These are phyloP conservation scores for Apophysomyces ossiformis DNA, from an alignment of 371 early-diverging fungal species.

Conservation along the genomic window DNA sequence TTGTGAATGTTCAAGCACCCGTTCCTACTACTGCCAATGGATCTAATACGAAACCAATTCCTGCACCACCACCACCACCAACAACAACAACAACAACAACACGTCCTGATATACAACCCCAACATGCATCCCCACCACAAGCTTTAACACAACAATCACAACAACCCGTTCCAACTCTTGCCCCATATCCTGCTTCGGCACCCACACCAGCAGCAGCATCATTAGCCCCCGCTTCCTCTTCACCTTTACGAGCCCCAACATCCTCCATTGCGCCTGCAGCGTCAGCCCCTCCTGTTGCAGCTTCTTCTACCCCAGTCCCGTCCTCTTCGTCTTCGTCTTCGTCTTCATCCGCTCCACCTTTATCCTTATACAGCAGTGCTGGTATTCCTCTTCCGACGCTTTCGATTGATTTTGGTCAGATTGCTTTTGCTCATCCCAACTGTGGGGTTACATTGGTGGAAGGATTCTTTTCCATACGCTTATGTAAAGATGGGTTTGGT, in stretches of 20 bases:
- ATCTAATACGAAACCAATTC: slow-evolving; percentile 11
- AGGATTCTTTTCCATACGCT: slow-evolving; percentile 54
- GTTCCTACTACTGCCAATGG: background rate
- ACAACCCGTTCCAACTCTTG: background rate
- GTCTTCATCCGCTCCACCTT: slow-evolving; percentile 5
- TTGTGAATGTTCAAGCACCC: background rate
- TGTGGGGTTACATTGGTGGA: slow-evolving; percentile 62
- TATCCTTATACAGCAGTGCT: slow-evolving; percentile 33
- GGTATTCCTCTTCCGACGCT: slow-evolving; percentile 63
- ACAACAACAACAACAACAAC: too few relatives aligned
- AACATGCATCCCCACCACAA: too few relatives aligned
- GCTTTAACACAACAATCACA: background rate
- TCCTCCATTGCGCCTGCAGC: too few relatives aligned
- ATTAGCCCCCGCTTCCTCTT: too few relatives aligned
- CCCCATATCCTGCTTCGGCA: background rate
- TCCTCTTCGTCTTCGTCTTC: too few relatives aligned
- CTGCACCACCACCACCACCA: slow-evolving; percentile 1
- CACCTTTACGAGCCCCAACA: too few relatives aligned
- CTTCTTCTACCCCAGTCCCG: too few relatives aligned
- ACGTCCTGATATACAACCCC: too few relatives aligned
- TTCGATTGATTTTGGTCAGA: slow-evolving; percentile 59
- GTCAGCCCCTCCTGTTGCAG: too few relatives aligned
- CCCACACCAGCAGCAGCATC: slow-evolving; percentile 9
- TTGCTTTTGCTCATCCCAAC: slow-evolving; percentile 59
- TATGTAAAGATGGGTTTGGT: slow-evolving; percentile 49